Evolutionary conservation across 1,284 basidiomycete genomes (phyloP).

Genomic region (Leccinum angustisporum): DNA sequence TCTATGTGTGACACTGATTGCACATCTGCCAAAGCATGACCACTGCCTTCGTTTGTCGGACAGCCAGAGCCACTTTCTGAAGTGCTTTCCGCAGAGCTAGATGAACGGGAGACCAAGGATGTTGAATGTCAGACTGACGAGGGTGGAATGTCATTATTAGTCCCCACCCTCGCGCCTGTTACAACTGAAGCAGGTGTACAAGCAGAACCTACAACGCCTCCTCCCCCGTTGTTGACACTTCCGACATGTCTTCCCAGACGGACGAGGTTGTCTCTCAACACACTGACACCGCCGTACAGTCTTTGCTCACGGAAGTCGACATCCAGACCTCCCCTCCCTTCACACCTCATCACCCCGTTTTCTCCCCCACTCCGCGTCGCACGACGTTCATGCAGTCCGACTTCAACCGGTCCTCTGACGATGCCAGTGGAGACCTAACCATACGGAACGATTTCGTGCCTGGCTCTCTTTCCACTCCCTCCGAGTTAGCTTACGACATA

Average conservation of each 20-base stretch:
- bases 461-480: conserved; percentile 31
- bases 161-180: conserved; percentile 32
- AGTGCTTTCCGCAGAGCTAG: conserved; percentile 56
- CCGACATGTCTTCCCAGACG: conserved; percentile 57
- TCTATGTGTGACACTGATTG: too few relatives aligned
- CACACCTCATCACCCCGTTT: conserved; percentile 17
- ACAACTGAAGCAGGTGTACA: conserved; percentile 36
- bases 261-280: conserved; percentile 36
- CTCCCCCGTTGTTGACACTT: conserved; percentile 24
- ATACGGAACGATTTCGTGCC: conserved; percentile 26
- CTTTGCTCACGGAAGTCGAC: conserved; percentile 30
- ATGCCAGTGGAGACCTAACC: conserved; percentile 48
- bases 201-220: conserved; percentile 26
- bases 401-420: conserved; percentile 36
- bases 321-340: conserved; percentile 38
- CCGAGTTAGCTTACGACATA: conserved; percentile 33
- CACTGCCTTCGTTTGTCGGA: too few relatives aligned
- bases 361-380: conserved; percentile 34
- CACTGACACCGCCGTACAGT: conserved; percentile 44
- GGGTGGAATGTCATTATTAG: conserved; percentile 27
- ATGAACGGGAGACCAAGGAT: conserved; percentile 59
- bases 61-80: too few relatives aligned
- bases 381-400: conserved; percentile 50
- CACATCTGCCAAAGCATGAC: too few relatives aligned
- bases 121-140: conserved; percentile 62